phyloP scores from a whole-genome alignment of 75 land plant species.

The Picea glauca region DNA sequence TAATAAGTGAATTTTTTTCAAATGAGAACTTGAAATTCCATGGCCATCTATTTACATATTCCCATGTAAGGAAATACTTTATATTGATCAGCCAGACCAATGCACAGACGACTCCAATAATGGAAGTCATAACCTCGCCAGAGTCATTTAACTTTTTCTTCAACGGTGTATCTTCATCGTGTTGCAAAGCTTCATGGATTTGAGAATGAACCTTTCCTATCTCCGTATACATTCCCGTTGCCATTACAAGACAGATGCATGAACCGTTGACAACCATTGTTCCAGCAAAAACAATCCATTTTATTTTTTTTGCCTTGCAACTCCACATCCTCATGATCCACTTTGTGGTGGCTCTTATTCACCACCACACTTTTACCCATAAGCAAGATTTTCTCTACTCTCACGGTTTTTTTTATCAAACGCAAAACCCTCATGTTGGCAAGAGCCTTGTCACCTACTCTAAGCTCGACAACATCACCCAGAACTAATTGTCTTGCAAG shows the following conservation, averaged over 20 bases:
- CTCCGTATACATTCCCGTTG: slow-evolving; percentile 82
- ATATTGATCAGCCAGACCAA: too few relatives aligned
- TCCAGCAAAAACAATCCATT: slow-evolving; percentile 48
- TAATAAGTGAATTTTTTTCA: slow-evolving; percentile 76
- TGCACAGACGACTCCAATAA: slow-evolving; percentile 30
- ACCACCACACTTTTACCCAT: slow-evolving; percentile 83
- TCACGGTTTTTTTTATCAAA: slow-evolving; percentile 62
- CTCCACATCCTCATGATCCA: slow-evolving; percentile 55
- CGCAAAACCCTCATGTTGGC: slow-evolving; percentile 72
- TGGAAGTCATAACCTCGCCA: slow-evolving; percentile 56
- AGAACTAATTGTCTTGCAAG: slow-evolving; percentile 78
- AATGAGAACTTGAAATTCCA: slow-evolving; percentile 61
- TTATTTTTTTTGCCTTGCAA: slow-evolving; percentile 55
- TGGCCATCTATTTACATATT: slow-evolving; percentile 36
- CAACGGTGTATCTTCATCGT: too few relatives aligned
- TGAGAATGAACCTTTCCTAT: slow-evolving; percentile 50
- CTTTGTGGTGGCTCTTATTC: slow-evolving; percentile 33
- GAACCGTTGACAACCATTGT: too few relatives aligned
- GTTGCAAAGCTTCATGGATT: too few relatives aligned
- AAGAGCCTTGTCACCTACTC: slow-evolving; percentile 41
- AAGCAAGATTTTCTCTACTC: slow-evolving; percentile 77
- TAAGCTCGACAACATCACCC: too few relatives aligned
- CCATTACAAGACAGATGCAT: not conserved
- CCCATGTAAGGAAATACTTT: too few relatives aligned
- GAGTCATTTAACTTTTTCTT: slow-evolving; percentile 27